Evolutionary conservation across 805 yeast species (phyloP).

Genomic region (Ogataea saltuana): DNA sequence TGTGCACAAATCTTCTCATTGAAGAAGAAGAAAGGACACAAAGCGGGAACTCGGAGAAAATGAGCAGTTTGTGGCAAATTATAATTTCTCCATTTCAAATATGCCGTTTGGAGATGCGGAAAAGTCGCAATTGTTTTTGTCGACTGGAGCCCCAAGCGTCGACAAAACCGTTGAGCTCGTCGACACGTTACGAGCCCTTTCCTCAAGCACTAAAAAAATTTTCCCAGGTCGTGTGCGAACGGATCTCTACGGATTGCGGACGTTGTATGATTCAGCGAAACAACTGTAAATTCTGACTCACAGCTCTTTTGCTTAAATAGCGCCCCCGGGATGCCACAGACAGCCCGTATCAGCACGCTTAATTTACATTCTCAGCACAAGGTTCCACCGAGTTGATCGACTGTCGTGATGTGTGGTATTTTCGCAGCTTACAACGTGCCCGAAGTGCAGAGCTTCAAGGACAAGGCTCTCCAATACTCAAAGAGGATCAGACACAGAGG

Average conservation of each 20-base stretch:
- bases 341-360: too few species aligned
- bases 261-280: too few species aligned
- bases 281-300: too few species aligned
- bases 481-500: conserved; percentile 98
- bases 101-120: conserved; percentile 6
- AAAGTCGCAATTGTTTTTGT: too few species aligned
- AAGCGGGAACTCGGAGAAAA: neutral
- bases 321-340: too few species aligned
- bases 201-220: neutral
- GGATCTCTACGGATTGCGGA: too few species aligned
- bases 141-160: neutral
- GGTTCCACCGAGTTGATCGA: too few species aligned
- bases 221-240: conserved; percentile 1
- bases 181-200: conserved; percentile 5
- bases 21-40: neutral
- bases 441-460: conserved; percentile 77
- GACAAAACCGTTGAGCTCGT: neutral
- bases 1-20: neutral
- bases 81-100: neutral
- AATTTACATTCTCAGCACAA: too few species aligned
- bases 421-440: conserved; percentile 88
- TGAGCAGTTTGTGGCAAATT: conserved; percentile 6
- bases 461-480: conserved; percentile 84
- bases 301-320: too few species aligned
- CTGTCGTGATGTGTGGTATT: conserved; percentile 98